Conservation (phyloP, 495 filamentous ascomycete species). For the Podospora pseudocomata region DNA sequence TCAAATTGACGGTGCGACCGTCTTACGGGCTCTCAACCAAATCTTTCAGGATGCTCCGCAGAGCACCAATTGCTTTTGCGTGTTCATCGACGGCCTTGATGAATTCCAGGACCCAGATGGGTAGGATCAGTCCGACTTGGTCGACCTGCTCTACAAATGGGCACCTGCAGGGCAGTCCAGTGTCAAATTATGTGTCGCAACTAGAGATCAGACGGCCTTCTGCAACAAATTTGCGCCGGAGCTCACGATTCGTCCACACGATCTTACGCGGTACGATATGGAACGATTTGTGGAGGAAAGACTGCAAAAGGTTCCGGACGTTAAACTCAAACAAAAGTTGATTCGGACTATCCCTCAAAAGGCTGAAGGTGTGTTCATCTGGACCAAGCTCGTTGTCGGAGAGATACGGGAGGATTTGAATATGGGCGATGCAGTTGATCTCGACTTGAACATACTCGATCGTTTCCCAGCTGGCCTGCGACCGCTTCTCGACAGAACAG, state of each 20-base stretch:
- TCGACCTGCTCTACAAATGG: slow-evolving; percentile 14
- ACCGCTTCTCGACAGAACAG: neutral
- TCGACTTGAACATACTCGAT: neutral
- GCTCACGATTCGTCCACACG: slow-evolving; percentile 5
- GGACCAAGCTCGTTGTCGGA: slow-evolving; percentile 6
- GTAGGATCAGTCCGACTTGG: slow-evolving; percentile 9
- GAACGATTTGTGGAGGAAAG: slow-evolving; percentile 19
- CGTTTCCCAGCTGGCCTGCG: neutral
- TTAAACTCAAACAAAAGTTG: neutral
- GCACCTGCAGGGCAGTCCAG: slow-evolving; percentile 11
- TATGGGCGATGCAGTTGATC: neutral
- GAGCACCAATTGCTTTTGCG: neutral
- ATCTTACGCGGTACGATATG: slow-evolving; percentile 11
- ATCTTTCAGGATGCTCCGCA: neutral
- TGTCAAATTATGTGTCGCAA: slow-evolving; percentile 44
- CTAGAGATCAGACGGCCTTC: slow-evolving; percentile 40
- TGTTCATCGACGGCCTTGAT: slow-evolving; percentile 33
- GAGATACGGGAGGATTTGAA: neutral
- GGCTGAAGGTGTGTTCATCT: slow-evolving; percentile 10
- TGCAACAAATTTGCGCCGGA: slow-evolving; percentile 26
- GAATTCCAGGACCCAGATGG: slow-evolving; percentile 29
- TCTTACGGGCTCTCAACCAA: neutral
- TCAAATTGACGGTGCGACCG: too few species aligned
- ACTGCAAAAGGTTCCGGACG: neutral
- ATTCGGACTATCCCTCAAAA: neutral